Base-by-base conservation (phyloP, 2,329 filamentous ascomycete genomes). In the Ascochyta koolunga region DNA sequence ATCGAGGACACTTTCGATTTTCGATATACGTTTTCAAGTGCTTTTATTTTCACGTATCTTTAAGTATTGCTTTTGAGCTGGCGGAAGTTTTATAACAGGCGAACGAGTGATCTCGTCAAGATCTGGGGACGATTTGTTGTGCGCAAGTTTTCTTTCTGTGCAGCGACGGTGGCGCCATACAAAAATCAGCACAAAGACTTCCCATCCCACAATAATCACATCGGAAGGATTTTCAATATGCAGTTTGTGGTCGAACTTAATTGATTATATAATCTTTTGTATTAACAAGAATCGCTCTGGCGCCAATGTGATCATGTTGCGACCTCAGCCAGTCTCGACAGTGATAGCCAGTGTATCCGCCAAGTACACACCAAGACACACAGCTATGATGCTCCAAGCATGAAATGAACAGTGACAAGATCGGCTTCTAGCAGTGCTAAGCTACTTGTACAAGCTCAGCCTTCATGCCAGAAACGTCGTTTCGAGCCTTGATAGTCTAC, bases 211-310 rank as follows among this genome's bases (percentile, higher is more conserved):
- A 15, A 13, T 11, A 13, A 29, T 29, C 4, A 29, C 27, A 29
- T 29, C 1, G 10, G 27, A 29, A 4, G 11, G 15, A 4, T 13
- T 29, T 15, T 29, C 16, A 22, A 24, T 16, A 24, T 16, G 5
- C 46, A 42, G n/a, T 22, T 29, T 19, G 39, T 31, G 5, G 7
- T 43, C 22, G 41, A 51, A 51, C 22, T 61, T 53, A 25, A 57
- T 61, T 51, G 51, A 67, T 67, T 70, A 68, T 59, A 70, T 60
- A 67, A 64, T 66, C 58, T 67, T 69, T 62, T 66, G 60, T 61
- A 67, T 67, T 74, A 72, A 71, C 62, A 73, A 73, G 67, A 71
- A 57, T 55, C 60, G 56, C 59, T 67, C 65, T 60, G 61, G 64
- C 64, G 59, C 64, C 56, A 67, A 67, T 55, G 64, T 61, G 57